Evolutionary conservation across 129 eudicot species (phyloP), one percentile per base, ranked within the genome.

Genomic region (Scalesia atractyloides): DNA sequence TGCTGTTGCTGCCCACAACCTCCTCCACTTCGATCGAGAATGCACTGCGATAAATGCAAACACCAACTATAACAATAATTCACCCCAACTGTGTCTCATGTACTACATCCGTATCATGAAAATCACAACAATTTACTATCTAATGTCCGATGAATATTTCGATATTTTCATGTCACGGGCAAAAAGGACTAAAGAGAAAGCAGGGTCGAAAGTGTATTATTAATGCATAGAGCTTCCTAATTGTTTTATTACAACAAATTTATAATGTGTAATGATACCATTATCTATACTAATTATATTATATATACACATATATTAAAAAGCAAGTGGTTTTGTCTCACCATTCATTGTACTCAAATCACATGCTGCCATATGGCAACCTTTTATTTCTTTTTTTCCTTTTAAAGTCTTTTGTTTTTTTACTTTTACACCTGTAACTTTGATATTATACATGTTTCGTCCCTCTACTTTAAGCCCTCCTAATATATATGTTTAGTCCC

Each of bases 1-100:
- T 83, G 80, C 79, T 76, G 75, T 69, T 68, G 62, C 73, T 77
- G 52, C 83, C 78, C 17, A 46, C 79, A 7, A 88, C 78, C 79
- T 88, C 91, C 83, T 88, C 99, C 20, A 94, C 89, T 80, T 90
- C 96, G 10, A 94, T 84, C 5, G 97, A 82, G 48, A 74, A 71
- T 26, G 82, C 99, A 44, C 99, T 94, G 83, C 85, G 77, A 52
- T 54, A 74, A 19, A 64, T 5, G 14, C 15, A 3, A 72, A 37
- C 11, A n/a, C 16, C 17, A 24, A 59, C 13, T 10, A 59, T 20
- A 24, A 56, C 33, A 9, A 7, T 9, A 56, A 19, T 49, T 49
- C n/a, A 12, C 13, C 44, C 19, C 66, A 60, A 11, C n/a, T 9
- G 41, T 3, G 33, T 20, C 11, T 56, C 63, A 56, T 56, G 46